These are phyloP conservation scores for Xerocomus nothofagi DNA, from an alignment of 1,284 basidiomycete genomes.

Conservation along the genomic window DNA sequence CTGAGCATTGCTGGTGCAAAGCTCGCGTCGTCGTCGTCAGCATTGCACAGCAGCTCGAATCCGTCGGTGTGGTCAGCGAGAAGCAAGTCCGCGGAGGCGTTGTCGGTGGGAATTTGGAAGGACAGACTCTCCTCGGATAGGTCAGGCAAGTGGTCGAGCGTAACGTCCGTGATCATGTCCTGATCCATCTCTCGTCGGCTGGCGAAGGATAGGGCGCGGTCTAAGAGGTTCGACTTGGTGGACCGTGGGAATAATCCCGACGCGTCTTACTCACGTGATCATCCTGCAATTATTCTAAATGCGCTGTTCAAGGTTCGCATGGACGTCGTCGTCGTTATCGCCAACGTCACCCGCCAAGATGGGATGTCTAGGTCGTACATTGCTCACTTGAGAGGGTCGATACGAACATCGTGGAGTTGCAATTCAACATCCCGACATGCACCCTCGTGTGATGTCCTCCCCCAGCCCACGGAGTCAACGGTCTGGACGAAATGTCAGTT, in stretches of 20 bases:
- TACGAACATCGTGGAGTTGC: constrained; percentile 6
- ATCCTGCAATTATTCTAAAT: constrained; percentile 3
- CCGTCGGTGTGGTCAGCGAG: constrained; percentile 37
- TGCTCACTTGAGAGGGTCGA: background rate
- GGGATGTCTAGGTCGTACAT: background rate
- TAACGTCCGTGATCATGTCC: constrained; percentile 40
- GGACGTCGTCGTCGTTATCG: background rate
- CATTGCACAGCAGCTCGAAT: constrained; percentile 42
- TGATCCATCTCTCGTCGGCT: constrained; percentile 13
- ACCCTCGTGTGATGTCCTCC: constrained; percentile 9
- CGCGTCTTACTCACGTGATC: constrained; percentile 32
- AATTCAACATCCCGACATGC: constrained; percentile 14
- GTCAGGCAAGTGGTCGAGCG: constrained; percentile 50
- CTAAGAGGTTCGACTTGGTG: constrained; percentile 11
- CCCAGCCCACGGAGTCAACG: too few relatives aligned
- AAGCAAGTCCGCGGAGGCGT: constrained; percentile 40
- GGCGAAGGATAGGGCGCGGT: background rate
- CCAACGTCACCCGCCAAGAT: background rate
- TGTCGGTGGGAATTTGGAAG: constrained; percentile 50
- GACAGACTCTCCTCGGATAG: constrained; percentile 46
- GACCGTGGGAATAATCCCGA: constrained; percentile 28
- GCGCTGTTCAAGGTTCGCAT: background rate
- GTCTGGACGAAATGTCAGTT: too few relatives aligned
- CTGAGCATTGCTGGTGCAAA: constrained; percentile 34
- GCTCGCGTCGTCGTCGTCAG: constrained; percentile 31